Evolutionary conservation across 345 rosid species (phyloP).

Genomic region (Pugionium dolabratum): DNA sequence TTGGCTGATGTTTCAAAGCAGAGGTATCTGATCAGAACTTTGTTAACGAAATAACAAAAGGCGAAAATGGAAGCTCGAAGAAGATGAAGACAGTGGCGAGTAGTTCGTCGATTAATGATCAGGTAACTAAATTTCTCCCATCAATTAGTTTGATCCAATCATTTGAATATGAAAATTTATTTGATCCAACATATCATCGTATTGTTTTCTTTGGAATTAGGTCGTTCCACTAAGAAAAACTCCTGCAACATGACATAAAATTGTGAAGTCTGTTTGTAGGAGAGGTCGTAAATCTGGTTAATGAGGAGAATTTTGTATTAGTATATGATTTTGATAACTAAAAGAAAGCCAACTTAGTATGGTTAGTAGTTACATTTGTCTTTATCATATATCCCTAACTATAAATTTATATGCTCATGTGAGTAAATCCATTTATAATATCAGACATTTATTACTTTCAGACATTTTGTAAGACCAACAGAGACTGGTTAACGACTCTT

Average conservation of each 20-base stretch:
- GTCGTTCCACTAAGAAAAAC: conserved; percentile 37
- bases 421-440: conserved; percentile 30
- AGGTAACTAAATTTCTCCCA: conserved; percentile 19
- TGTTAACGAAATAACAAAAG: conserved; percentile 53
- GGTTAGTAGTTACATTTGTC: conserved; percentile 26
- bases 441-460: no score
- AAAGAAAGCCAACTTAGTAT: conserved; percentile 4
- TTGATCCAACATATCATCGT: neutral
- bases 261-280: conserved; percentile 10
- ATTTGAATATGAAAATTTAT: neutral
- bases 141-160: conserved; percentile 10
- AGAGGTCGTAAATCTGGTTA: conserved; percentile 19
- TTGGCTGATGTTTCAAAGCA: conserved; percentile 40
- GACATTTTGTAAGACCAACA: no score
- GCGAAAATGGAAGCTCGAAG: conserved; percentile 40
- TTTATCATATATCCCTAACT: conserved; percentile 27
- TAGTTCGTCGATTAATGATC: conserved; percentile 33
- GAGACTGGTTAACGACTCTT: no score
- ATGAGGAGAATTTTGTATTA: conserved; percentile 31
- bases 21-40: conserved; percentile 93
- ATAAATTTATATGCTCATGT: conserved; percentile 26
- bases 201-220: conserved; percentile 18
- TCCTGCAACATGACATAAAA: conserved; percentile 20
- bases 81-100: conserved; percentile 36
- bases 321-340: conserved; percentile 23